phyloP scores from a whole-genome alignment of 768 basidiomycete species.

The Lactarius hengduanensis region DNA sequence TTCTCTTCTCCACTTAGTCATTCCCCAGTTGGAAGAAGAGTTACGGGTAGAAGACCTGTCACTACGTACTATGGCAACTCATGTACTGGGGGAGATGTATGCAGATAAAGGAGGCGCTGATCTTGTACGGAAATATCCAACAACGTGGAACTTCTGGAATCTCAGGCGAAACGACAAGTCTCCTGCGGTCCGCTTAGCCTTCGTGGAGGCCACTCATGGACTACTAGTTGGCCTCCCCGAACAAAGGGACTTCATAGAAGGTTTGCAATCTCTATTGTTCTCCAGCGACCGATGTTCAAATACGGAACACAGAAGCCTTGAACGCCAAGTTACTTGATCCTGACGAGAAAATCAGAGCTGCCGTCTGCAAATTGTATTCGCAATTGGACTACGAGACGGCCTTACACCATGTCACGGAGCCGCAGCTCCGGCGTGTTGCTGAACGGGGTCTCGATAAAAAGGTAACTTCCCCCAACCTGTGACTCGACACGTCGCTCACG shows the following conservation, averaged over 20 bases:
- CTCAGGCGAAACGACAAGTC: constrained; percentile 75
- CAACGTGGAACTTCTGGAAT: constrained; percentile 85
- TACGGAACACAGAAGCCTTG: constrained; percentile 49
- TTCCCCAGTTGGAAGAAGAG: constrained; percentile 92
- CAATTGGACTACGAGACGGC: constrained; percentile 90
- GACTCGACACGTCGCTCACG: background rate
- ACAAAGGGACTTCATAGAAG: constrained; percentile 66
- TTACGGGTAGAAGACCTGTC: constrained; percentile 70
- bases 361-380: constrained; percentile 78
- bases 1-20: constrained; percentile 78
- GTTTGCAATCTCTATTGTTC: constrained; percentile 41
- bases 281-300: constrained; percentile 10
- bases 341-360: constrained; percentile 87
- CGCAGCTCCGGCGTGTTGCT: constrained; percentile 60
- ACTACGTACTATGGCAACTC: constrained; percentile 77
- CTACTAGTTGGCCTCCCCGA: constrained; percentile 68
- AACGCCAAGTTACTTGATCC: constrained; percentile 72
- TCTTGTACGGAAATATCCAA: constrained; percentile 74
- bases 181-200: constrained; percentile 66
- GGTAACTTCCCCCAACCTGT: constrained; percentile 41
- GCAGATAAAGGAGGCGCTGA: constrained; percentile 72
- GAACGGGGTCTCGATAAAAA: constrained; percentile 84
- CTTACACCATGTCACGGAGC: constrained; percentile 71
- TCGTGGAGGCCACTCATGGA: constrained; percentile 66
- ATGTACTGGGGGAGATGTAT: constrained; percentile 89